Conservation (phyloP, 2,329 filamentous ascomycete genomes). For the Tolypocladium tundrense region DNA sequence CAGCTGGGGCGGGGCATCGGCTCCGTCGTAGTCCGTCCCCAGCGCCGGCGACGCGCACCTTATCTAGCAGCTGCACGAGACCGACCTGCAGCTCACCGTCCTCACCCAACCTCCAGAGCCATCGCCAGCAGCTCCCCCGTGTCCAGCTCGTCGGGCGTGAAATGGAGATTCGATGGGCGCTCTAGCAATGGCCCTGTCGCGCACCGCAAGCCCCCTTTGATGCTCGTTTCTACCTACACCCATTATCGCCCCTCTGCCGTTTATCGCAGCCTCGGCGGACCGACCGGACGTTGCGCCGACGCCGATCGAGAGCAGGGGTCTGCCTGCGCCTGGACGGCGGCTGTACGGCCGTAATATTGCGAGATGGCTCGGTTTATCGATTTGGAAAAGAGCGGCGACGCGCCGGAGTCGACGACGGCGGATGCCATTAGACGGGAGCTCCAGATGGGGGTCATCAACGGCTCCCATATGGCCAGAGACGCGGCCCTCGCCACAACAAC, state of each 20-base stretch:
- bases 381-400: slow-evolving; percentile 8
- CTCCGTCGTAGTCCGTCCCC: not conserved
- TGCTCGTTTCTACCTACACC: not conserved
- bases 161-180: not conserved
- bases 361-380: slow-evolving; percentile 14
- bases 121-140: not conserved
- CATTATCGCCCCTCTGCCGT: not conserved
- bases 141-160: not conserved
- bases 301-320: not conserved
- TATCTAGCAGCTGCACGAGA: not conserved
- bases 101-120: not conserved
- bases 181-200: not conserved
- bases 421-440: slow-evolving; percentile 1
- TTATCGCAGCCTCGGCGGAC: not conserved
- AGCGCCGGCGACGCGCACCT: not conserved
- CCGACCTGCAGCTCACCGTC: not conserved
- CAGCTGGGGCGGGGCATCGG: not conserved
- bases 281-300: not conserved
- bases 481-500: not conserved
- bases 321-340: not conserved
- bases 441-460: not conserved
- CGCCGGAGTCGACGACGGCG: slow-evolving; percentile 2
- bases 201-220: not conserved
- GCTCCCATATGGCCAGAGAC: not conserved
- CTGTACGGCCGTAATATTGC: not conserved